These are phyloP conservation scores for Dipteronia dyeriana DNA, from an alignment of 345 rosid genomes.

Conservation along the genomic window DNA sequence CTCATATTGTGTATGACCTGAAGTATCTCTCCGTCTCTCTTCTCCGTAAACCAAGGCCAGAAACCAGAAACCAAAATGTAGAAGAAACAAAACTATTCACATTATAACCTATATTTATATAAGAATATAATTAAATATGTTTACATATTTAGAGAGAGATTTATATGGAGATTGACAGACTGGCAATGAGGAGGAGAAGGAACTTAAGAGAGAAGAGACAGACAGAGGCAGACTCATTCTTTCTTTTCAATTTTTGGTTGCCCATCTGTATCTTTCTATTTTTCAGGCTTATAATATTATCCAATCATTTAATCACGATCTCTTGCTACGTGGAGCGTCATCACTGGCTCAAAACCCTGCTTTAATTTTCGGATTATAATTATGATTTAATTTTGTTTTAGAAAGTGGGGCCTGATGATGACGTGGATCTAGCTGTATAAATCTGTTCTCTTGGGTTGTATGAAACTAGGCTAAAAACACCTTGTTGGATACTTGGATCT, in stretches of 20 bases:
- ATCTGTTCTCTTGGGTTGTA: constrained; percentile 1
- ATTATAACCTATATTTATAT: background rate
- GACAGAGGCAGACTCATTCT: background rate
- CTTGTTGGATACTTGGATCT: background rate
- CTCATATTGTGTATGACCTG: constrained; percentile 35
- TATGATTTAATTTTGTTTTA: background rate
- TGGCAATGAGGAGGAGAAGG: constrained; percentile 22
- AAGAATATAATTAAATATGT: background rate
- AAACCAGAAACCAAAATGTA: background rate
- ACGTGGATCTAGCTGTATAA: constrained; percentile 14
- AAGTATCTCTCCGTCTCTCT: constrained; percentile 3
- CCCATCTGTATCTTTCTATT: constrained; percentile 22
- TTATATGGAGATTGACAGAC: constrained; percentile 31
- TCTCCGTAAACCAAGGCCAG: background rate
- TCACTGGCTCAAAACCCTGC: background rate
- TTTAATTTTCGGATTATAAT: background rate
- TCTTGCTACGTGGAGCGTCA: background rate
- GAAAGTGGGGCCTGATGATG: background rate
- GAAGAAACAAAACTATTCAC: constrained; percentile 4
- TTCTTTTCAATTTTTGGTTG: background rate
- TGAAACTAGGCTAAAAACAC: too few relatives aligned
- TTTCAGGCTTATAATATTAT: background rate
- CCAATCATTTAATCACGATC: background rate
- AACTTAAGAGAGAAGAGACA: background rate
- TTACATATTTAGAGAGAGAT: background rate